A percentile compares a stretch with the other conserved stretches of the same genome.
phyloP scores from a whole-genome alignment of 805 yeast species.

The Kregervanrija fluxuum region DNA sequence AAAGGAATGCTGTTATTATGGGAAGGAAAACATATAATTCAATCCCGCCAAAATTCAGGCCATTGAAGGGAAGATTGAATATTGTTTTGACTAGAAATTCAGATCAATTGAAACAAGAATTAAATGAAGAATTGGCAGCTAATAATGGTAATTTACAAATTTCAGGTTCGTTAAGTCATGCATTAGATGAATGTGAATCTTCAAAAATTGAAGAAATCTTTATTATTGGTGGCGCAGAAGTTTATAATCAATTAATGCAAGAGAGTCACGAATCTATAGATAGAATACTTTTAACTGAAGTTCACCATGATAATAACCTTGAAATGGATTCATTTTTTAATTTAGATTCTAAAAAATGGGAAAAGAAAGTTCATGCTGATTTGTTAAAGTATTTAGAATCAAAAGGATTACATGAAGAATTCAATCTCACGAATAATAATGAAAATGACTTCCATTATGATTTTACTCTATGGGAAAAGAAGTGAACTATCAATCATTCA shows the following conservation, averaged over 20 bases:
- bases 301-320: slow-evolving; percentile 32
- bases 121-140: slow-evolving; percentile 20
- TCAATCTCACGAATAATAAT: slow-evolving; percentile 24
- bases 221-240: slow-evolving; percentile 89
- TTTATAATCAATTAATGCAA: slow-evolving; percentile 49
- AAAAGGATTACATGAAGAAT: slow-evolving; percentile 24
- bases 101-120: slow-evolving; percentile 16
- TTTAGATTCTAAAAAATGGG: slow-evolving; percentile 31
- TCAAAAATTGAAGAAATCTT: slow-evolving; percentile 51
- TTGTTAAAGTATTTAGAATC: slow-evolving; percentile 35
- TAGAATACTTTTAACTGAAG: slow-evolving; percentile 64
- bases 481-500: neutral
- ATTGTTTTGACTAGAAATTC: slow-evolving; percentile 58
- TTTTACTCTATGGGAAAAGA: slow-evolving; percentile 52
- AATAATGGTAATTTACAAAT: slow-evolving; percentile 15
- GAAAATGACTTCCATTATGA: slow-evolving; percentile 43
- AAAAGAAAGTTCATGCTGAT: slow-evolving; percentile 25
- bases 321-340: slow-evolving; percentile 70
- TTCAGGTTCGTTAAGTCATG: slow-evolving; percentile 38
- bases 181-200: slow-evolving; percentile 26
- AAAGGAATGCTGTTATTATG: slow-evolving; percentile 79
- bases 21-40: slow-evolving; percentile 96
- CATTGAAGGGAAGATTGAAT: slow-evolving; percentile 69
- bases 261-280: slow-evolving; percentile 31
- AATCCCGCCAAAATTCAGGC: slow-evolving; percentile 78